These are phyloP conservation scores for Aspergillus coremiiformis DNA, from an alignment of 495 filamentous ascomycete genomes.

Conservation along the genomic window DNA sequence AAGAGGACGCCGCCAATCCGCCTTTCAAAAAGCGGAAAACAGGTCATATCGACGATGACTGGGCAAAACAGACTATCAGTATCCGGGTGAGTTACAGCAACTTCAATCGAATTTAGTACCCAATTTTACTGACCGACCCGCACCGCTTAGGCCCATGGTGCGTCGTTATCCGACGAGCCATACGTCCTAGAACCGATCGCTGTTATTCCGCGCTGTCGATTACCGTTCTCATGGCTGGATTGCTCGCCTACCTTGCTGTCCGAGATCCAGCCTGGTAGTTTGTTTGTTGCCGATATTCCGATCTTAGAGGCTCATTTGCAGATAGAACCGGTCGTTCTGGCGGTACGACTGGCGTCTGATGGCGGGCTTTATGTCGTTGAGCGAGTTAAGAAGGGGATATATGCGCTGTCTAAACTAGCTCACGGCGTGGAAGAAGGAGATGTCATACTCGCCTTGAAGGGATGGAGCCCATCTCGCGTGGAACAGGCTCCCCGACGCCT, in stretches of 20 bases:
- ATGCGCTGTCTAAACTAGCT: slow-evolving; percentile 63
- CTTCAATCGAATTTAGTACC: too few relatives aligned
- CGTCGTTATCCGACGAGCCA: slow-evolving; percentile 49
- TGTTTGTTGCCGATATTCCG: slow-evolving; percentile 55
- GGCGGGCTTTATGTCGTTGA: slow-evolving; percentile 64
- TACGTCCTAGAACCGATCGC: slow-evolving; percentile 54
- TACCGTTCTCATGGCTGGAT: slow-evolving; percentile 57
- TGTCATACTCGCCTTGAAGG: slow-evolving; percentile 28
- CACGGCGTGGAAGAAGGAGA: slow-evolving; percentile 49
- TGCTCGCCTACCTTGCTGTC: slow-evolving; percentile 45
- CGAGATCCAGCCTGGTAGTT: slow-evolving; percentile 42
- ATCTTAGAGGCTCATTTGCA: slow-evolving; percentile 50
- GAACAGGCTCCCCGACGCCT: slow-evolving; percentile 29
- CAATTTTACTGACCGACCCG: not conserved
- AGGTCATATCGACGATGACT: slow-evolving; percentile 14
- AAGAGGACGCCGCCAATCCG: slow-evolving; percentile 20
- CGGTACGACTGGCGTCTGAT: slow-evolving; percentile 54
- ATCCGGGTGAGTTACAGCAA: slow-evolving; percentile 25
- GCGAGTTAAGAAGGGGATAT: slow-evolving; percentile 56
- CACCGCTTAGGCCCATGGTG: slow-evolving; percentile 47
- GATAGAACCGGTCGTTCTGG: slow-evolving; percentile 45
- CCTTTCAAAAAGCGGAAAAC: slow-evolving; percentile 33
- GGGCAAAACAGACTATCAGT: slow-evolving; percentile 23
- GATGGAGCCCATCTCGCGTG: slow-evolving; percentile 31
- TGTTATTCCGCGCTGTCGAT: slow-evolving; percentile 50